phyloP scores from a whole-genome alignment of 768 basidiomycete genomes.

The Leccinum longicurvipes region DNA sequence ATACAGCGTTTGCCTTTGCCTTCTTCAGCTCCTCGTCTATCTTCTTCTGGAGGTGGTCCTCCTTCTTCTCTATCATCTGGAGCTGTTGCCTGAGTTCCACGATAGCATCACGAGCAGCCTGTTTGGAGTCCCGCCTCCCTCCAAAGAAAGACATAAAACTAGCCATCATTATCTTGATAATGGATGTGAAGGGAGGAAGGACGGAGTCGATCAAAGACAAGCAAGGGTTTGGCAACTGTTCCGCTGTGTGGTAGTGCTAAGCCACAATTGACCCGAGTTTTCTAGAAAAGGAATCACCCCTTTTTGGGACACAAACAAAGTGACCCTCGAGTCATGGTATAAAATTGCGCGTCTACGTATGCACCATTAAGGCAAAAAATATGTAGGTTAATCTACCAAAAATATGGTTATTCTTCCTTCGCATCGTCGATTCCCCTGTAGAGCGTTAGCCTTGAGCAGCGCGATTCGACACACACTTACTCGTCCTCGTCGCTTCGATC shows the following conservation, averaged over 20 bases:
- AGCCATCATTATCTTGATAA: conserved; percentile 54
- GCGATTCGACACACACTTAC: conserved; percentile 34
- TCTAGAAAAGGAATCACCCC: conserved; percentile 28
- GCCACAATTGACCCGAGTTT: conserved; percentile 13
- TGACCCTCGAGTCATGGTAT: conserved; percentile 28
- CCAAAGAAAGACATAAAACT: conserved; percentile 88
- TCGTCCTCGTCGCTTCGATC: conserved; percentile 80
- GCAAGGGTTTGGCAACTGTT: conserved; percentile 1
- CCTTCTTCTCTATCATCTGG: conserved; percentile 98
- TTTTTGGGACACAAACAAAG: conserved; percentile 3
- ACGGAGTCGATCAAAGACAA: neutral
- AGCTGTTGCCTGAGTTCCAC: conserved; percentile 90
- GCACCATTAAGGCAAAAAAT: conserved; percentile 25
- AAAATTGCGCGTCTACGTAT: conserved; percentile 23
- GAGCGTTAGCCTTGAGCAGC: conserved; percentile 9
- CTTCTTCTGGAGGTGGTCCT: conserved; percentile 94
- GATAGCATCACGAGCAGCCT: conserved; percentile 88
- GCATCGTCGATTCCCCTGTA: conserved; percentile 13
- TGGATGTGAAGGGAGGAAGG: conserved; percentile 1
- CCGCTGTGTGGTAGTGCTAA: conserved; percentile 12
- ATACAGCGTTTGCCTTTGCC: conserved; percentile 88
- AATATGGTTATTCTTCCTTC: conserved; percentile 26
- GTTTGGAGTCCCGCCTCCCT: conserved; percentile 76
- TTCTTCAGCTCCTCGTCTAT: conserved; percentile 92
- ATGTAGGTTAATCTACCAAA: conserved; percentile 26